Conservation (phyloP, 257 asterid genomes). For the Solanum arcanum region DNA sequence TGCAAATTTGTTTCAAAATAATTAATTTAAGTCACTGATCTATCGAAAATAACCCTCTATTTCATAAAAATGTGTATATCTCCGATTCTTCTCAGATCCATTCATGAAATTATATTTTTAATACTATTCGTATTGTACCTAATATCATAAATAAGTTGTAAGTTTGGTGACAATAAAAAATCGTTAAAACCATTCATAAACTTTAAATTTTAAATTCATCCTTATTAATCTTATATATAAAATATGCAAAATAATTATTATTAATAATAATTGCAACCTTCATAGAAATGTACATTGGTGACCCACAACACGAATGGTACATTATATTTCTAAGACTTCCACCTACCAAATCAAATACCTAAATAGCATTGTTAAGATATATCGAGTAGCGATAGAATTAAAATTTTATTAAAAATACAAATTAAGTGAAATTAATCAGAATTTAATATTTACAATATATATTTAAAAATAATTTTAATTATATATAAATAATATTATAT, state of each 20-base stretch:
- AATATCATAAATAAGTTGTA: neutral
- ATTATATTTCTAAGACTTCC: neutral
- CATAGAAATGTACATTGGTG: neutral
- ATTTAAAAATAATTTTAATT: neutral
- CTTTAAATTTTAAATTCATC: neutral
- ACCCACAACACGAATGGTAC: neutral
- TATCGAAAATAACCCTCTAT: accelerated
- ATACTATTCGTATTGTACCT: neutral
- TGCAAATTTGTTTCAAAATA: accelerated
- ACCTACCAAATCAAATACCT: neutral
- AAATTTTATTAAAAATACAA: neutral
- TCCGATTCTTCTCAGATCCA: accelerated
- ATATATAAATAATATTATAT: neutral
- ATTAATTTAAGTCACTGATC: neutral
- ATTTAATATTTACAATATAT: accelerated
- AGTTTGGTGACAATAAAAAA: neutral
- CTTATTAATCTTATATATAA: neutral
- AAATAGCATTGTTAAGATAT: too few species aligned
- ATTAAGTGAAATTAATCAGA: neutral
- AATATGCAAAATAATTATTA: neutral
- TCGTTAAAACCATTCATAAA: neutral
- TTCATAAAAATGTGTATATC: too few species aligned
- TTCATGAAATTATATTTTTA: neutral
- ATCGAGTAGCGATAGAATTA: neutral
- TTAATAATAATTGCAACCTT: neutral